These are phyloP conservation scores for Diaporthe batatas DNA, from an alignment of 2,329 filamentous ascomycete genomes.

Conservation along the genomic window DNA sequence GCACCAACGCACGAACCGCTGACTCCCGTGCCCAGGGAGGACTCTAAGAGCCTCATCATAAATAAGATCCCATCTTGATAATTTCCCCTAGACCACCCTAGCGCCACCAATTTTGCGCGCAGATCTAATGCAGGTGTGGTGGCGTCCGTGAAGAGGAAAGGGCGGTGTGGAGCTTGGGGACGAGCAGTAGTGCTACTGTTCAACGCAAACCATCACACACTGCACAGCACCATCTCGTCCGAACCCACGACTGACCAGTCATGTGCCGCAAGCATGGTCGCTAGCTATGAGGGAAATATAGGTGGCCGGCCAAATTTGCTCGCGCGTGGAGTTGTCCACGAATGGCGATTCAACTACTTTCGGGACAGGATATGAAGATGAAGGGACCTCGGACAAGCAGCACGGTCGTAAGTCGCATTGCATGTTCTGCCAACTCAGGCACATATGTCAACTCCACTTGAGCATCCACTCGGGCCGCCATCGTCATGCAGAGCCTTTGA, in stretches of 20 bases:
- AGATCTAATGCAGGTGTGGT: conserved; percentile 24
- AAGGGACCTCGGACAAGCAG: not conserved
- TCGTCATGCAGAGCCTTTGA: not conserved
- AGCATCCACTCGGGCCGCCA: conserved; percentile 4
- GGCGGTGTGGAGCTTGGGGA: conserved; percentile 34
- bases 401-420: not conserved
- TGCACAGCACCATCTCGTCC: conserved; percentile 1
- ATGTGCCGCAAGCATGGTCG: not conserved
- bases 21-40: conserved; percentile 6
- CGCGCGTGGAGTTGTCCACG: no score
- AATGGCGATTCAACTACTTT: not conserved
- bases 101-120: conserved; percentile 29
- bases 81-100: conserved; percentile 12
- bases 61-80: conserved; percentile 4
- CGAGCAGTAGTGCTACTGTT: conserved; percentile 21
- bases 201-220: conserved; percentile 21
- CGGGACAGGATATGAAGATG: not conserved
- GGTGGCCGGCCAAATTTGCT: not conserved
- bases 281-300: not conserved
- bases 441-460: not conserved
- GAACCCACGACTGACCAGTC: conserved; percentile 9
- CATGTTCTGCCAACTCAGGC: not conserved
- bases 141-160: conserved; percentile 21
- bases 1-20: conserved; percentile 9
- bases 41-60: conserved; percentile 19